These are phyloP conservation scores for Xylaria sp. DNA, from an alignment of 2,329 filamentous ascomycete species.

Conservation along the genomic window DNA sequence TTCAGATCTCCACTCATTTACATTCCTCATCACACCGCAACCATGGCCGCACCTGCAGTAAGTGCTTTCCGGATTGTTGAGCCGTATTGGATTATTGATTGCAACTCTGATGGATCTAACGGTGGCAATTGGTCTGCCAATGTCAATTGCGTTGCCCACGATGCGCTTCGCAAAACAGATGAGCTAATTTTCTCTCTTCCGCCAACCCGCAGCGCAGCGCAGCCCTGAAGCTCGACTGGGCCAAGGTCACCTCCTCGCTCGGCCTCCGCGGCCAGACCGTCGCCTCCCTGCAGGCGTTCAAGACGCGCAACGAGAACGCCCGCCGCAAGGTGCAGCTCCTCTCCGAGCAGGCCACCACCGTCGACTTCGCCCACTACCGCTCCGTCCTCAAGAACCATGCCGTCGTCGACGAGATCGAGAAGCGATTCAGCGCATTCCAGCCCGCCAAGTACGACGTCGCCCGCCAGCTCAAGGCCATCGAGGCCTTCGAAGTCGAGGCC, in stretches of 20 bases:
- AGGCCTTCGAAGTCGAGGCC: conserved; percentile 96
- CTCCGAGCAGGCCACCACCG: conserved; percentile 81
- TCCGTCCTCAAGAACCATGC: conserved; percentile 93
- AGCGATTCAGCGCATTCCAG: conserved; percentile 91
- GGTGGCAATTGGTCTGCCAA: conserved; percentile 45
- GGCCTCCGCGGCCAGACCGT: conserved; percentile 96
- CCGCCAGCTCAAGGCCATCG: conserved; percentile 97
- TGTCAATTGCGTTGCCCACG: conserved; percentile 45
- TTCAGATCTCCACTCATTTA: conserved; percentile 59
- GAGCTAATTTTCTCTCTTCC: conserved; percentile 65
- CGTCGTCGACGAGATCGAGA: conserved; percentile 96
- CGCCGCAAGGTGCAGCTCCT: conserved; percentile 91
- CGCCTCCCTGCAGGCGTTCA: conserved; percentile 91
- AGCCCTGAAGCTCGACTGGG: conserved; percentile 99
- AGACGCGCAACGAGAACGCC: conserved; percentile 99
- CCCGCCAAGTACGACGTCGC: conserved; percentile 90
- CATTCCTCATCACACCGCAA: conserved; percentile 61
- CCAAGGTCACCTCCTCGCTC: conserved; percentile 91
- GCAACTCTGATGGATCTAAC: background rate
- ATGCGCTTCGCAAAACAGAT: conserved; percentile 41
- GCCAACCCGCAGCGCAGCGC: conserved; percentile 80
- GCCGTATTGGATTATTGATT: conserved; percentile 34
- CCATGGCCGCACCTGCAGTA: conserved; percentile 77
- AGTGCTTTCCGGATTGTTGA: conserved; percentile 53
- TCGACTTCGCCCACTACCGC: conserved; percentile 97